Evolutionary conservation across 306 rosid species (phyloP).

Genomic region (Rubus idaeus): DNA sequence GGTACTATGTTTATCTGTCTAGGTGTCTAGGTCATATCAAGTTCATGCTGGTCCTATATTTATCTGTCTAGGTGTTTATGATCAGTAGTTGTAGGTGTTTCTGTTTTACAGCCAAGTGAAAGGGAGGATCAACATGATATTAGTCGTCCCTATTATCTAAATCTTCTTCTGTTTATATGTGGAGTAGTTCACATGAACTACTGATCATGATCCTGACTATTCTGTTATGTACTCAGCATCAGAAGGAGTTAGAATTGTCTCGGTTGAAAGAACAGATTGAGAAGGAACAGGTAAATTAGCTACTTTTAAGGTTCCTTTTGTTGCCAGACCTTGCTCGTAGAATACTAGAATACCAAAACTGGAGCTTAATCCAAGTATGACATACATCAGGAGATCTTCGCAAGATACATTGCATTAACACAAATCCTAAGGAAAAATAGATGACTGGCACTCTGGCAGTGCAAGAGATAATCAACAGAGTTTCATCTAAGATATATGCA

Average conservation of each 20-base stretch:
- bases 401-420: background rate
- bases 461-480: background rate
- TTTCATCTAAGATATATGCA: background rate
- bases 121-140: constrained; percentile 56
- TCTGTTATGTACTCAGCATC: constrained; percentile 50
- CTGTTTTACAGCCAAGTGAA: constrained; percentile 48
- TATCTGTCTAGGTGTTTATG: background rate
- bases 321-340: background rate
- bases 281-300: constrained; percentile 72
- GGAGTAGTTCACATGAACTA: constrained; percentile 6
- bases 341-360: background rate
- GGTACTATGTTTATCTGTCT: constrained; percentile 47
- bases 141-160: constrained; percentile 29
- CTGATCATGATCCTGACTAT: constrained; percentile 22
- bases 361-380: background rate
- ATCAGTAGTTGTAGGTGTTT: background rate
- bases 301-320: constrained; percentile 16
- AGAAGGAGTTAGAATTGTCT: constrained; percentile 81
- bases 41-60: constrained; percentile 70
- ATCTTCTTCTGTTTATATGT: constrained; percentile 1
- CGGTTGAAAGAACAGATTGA: constrained; percentile 72
- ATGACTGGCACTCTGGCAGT: no score
- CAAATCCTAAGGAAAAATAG: background rate
- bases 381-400: constrained; percentile 1
- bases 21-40: constrained; percentile 47